Percentiles rank a stretch among this genome's conserved stretches.
Evolutionary conservation across 2,329 filamentous ascomycete species (phyloP).

Genomic region (Coniella lustricola): DNA sequence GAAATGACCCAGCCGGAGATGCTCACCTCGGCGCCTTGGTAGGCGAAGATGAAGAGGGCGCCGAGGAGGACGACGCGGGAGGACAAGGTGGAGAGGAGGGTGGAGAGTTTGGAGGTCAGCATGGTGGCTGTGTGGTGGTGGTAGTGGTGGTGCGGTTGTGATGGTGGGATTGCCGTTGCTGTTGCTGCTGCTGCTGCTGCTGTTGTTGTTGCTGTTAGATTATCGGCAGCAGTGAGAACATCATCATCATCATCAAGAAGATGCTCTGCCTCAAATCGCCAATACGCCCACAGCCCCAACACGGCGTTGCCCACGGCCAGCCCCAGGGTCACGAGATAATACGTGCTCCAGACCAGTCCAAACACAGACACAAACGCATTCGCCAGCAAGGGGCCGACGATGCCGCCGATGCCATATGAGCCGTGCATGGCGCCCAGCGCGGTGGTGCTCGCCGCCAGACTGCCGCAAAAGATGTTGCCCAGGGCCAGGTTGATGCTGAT

Average conservation of each 20-base stretch:
- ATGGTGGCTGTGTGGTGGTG: no score
- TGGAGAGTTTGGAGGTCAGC: conserved; percentile 24
- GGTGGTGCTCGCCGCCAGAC: conserved; percentile 45
- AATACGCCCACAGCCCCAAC: conserved; percentile 61
- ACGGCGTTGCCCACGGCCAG: conserved; percentile 50
- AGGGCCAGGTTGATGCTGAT: conserved; percentile 50
- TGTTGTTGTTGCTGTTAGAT: conserved; percentile 25
- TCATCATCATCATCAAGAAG: not conserved
- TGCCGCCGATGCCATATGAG: conserved; percentile 59
- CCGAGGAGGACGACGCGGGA: conserved; percentile 62
- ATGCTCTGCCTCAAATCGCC: conserved; percentile 58
- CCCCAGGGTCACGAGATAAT: conserved; percentile 61
- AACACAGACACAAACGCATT: conserved; percentile 60
- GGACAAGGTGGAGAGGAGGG: conserved; percentile 42
- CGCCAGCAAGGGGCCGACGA: conserved; percentile 63
- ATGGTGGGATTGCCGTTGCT: no score
- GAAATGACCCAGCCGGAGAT: conserved; percentile 84
- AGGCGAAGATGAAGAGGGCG: conserved; percentile 76
- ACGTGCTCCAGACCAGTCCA: conserved; percentile 59
- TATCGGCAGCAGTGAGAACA: conserved; percentile 9
- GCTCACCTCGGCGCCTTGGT: conserved; percentile 78
- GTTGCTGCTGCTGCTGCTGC: no score
- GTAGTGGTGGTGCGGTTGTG: no score
- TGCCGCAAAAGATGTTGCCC: conserved; percentile 52
- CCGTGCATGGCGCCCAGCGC: conserved; percentile 60